phyloP scores from a whole-genome alignment of 176 grass and related monocot species.

The Triticum timopheevii region DNA sequence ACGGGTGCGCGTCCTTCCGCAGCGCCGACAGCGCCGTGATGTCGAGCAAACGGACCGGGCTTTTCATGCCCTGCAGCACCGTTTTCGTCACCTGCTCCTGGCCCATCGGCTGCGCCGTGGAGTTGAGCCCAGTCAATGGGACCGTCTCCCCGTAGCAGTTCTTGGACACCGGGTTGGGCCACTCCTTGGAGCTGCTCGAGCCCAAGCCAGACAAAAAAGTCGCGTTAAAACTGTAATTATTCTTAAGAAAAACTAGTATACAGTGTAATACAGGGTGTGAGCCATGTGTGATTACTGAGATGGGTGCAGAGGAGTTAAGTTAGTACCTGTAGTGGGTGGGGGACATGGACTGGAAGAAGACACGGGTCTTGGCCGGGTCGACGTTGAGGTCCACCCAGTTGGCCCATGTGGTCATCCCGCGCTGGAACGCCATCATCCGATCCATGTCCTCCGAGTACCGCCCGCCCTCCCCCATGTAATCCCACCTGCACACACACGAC shows the following conservation, averaged over 20 bases:
- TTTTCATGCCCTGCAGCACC: constrained; percentile 54
- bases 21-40: constrained; percentile 64
- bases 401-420: constrained; percentile 77
- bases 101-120: constrained; percentile 26
- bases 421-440: constrained; percentile 71
- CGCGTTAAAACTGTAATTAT: no score
- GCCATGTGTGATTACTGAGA: neutral
- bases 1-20: constrained; percentile 84
- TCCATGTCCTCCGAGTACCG: constrained; percentile 74
- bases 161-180: constrained; percentile 52
- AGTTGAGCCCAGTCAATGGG: constrained; percentile 46
- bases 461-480: constrained; percentile 76
- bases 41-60: constrained; percentile 55
- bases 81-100: constrained; percentile 53
- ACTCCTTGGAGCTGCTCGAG: constrained; percentile 42
- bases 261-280: no score
- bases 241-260: no score
- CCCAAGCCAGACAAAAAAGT: neutral
- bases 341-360: constrained; percentile 94
- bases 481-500: constrained; percentile 55
- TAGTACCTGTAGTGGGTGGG: constrained; percentile 91
- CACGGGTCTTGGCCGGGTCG: constrained; percentile 64
- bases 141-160: constrained; percentile 80
- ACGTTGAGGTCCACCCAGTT: constrained; percentile 74
- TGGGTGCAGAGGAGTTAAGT: neutral